Percentiles rank a stretch among this genome's conserved stretches.
These are phyloP conservation scores for Cyanidiococcus yangmingshanensis DNA, from an alignment of 23 red algal species.

Conservation along the genomic window DNA sequence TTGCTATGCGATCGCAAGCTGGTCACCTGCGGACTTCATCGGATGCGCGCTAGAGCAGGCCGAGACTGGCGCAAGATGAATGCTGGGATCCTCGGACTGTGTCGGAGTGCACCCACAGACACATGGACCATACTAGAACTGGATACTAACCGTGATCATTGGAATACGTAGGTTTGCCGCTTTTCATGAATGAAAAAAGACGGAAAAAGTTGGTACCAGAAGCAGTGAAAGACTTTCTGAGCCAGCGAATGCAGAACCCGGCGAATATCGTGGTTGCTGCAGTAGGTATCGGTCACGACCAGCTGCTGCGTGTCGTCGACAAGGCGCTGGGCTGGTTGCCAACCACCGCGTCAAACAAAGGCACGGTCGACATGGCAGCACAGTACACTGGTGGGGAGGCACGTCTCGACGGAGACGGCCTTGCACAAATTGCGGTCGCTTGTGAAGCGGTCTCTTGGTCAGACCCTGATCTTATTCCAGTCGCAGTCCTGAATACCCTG, in stretches of 20 bases:
- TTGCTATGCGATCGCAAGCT: background rate
- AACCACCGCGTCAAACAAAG: background rate
- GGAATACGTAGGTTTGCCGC: conserved; percentile 47
- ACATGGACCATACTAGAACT: background rate
- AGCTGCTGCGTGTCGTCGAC: conserved; percentile 46
- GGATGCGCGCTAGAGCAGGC: conserved; percentile 16
- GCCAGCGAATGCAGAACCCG: conserved; percentile 32
- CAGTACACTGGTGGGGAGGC: conserved; percentile 76
- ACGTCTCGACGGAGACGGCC: conserved; percentile 36
- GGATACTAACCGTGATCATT: conserved; percentile 5
- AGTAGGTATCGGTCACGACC: conserved; percentile 47
- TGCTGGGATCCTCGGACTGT: background rate
- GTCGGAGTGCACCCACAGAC: conserved; percentile 13
- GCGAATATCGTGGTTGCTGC: conserved; percentile 61
- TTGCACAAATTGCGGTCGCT: conserved; percentile 68
- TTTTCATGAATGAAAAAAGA: conserved; percentile 47
- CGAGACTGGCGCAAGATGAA: background rate
- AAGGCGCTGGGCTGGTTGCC: conserved; percentile 27
- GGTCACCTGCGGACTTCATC: background rate
- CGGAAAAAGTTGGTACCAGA: conserved; percentile 32
- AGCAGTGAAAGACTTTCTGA: conserved; percentile 31
- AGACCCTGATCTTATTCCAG: conserved; percentile 76
- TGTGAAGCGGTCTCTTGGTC: conserved; percentile 75
- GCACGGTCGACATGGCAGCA: conserved; percentile 17
- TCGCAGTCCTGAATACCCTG: conserved; percentile 71